A percentile compares a stretch with the other conserved stretches of the same genome.
Evolutionary conservation across 805 yeast genomes (phyloP).

Genomic region (Starmera dryadoides): DNA sequence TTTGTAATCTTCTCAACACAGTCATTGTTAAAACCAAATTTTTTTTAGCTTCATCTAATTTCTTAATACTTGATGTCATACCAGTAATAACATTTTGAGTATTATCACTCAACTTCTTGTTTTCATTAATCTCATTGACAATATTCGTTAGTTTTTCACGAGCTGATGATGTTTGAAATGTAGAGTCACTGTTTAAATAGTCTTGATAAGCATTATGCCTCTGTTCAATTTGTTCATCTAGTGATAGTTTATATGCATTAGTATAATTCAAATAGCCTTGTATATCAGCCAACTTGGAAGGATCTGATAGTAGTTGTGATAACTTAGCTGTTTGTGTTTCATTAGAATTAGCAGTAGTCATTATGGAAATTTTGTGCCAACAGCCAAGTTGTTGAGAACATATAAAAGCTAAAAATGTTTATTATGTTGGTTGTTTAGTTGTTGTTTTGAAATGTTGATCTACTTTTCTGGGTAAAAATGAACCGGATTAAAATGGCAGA

Average conservation of each 20-base stretch:
- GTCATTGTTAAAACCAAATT: conserved; percentile 84
- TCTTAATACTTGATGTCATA: conserved; percentile 73
- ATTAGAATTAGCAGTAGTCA: no score
- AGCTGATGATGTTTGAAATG: conserved; percentile 10
- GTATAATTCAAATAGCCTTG: conserved; percentile 44
- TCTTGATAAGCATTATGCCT: conserved; percentile 29
- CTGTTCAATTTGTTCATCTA: conserved; percentile 37
- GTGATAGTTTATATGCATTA: conserved; percentile 38
- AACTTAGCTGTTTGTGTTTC: background rate
- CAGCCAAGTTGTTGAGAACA: no score
- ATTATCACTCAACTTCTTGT: conserved; percentile 38
- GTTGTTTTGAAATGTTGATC: no score
- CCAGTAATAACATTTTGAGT: conserved; percentile 57
- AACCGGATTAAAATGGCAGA: no score
- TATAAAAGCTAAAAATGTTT: no score
- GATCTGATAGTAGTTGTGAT: conserved; percentile 30
- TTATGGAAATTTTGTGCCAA: no score
- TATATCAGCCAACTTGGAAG: conserved; percentile 43
- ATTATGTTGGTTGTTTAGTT: no score
- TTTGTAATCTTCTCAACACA: conserved; percentile 76
- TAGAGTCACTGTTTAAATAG: conserved; percentile 15
- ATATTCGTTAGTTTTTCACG: conserved; percentile 27
- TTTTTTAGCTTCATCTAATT: conserved; percentile 73
- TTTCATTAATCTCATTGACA: conserved; percentile 36
- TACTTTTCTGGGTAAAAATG: no score